Base-by-base conservation (phyloP, 2,329 filamentous ascomycete species). In the Penicillium sp. region DNA sequence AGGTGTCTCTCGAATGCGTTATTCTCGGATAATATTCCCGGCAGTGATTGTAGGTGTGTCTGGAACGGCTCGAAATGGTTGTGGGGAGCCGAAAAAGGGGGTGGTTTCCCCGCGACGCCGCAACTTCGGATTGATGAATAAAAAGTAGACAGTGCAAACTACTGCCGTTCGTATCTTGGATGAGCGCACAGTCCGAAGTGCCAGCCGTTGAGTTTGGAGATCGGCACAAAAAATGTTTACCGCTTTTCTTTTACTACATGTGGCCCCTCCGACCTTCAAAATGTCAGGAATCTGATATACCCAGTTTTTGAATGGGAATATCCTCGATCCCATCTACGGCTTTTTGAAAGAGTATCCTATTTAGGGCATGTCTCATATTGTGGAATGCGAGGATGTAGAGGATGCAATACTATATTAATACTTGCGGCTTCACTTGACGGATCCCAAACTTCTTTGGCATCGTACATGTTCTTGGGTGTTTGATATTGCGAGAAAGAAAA, bases 161-260 rank as follows among this genome's bases (percentile, higher is more conserved):
- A 50, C 17, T 17, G 59, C 28, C 14, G 25, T 14, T 38, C 35
- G 36, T 33, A 38, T 48, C 25, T 37, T n/a, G 17, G 50, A 42
- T 37, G 43, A 38, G 33, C n/a, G 31, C 31, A 51, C 47, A 40
- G 31, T 51, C 49, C 31, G 36, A 60, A 43, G 54, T 60, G 56
- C 55, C 56, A 61, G 52, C 51, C 10, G 55, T 58, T 19, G 50
- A 61, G 46, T 54, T 61, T 54, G 57, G 28, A 25, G 19, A 60
- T 59, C 55, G 60, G 63, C 60, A 64, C 43, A 58, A 64, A 62
- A 56, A 48, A 55, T 28, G 37, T 50, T 50, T 50, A 50, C 48
- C 48, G 48, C 48, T 50, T 50, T 50, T 50, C 47, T 42, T 17
- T 25, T 2, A 35, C 17, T 7, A 16, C 42, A 44, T 44, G 19